Percentiles rank a stretch among this genome's conserved stretches.
These are phyloP conservation scores for Suhomyces maxii DNA, from an alignment of 1,139 yeast species.

Conservation along the genomic window DNA sequence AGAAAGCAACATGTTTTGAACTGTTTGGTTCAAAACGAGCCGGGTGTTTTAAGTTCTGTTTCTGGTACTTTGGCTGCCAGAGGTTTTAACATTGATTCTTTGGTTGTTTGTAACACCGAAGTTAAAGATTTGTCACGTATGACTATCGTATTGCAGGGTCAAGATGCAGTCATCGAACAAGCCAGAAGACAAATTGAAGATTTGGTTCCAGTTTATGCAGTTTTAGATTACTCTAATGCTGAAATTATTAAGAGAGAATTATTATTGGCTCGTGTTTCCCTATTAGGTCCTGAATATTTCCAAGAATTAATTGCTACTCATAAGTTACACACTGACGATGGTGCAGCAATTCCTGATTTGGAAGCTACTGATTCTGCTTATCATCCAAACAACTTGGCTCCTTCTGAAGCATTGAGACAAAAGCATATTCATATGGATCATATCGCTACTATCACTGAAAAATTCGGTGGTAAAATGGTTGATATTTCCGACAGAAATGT, in stretches of 20 bases:
- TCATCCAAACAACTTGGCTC: conserved; percentile 89
- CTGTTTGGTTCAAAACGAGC: conserved; percentile 97
- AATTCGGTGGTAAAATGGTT: conserved; percentile 90
- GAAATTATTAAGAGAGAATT: conserved; percentile 90
- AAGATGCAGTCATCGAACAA: conserved; percentile 95
- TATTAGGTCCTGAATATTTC: conserved; percentile 95
- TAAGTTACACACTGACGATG: conserved; percentile 47
- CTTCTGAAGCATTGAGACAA: conserved; percentile 91
- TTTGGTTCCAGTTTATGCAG: conserved; percentile 97
- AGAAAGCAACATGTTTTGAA: conserved; percentile 85
- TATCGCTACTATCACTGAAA: conserved; percentile 73
- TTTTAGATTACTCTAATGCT: conserved; percentile 86
- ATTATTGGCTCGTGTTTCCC: conserved; percentile 84
- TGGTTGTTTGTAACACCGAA: conserved; percentile 95
- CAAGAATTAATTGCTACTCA: conserved; percentile 92
- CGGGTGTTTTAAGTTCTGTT: conserved; percentile 91
- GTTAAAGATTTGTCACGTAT: conserved; percentile 92
- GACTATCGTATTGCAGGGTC: conserved; percentile 94
- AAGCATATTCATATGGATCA: conserved; percentile 88
- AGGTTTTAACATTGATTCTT: conserved; percentile 96
- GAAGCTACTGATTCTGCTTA: conserved; percentile 55
- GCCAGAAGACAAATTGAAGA: conserved; percentile 99
- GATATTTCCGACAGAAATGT: conserved; percentile 94
- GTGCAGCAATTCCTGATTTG: conserved; percentile 45
- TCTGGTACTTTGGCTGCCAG: conserved; percentile 97